Percentiles rank a stretch among this genome's conserved stretches.
Evolutionary conservation across 2,329 filamentous ascomycete genomes (phyloP).

Genomic region (Ascochyta viciae-villosae): DNA sequence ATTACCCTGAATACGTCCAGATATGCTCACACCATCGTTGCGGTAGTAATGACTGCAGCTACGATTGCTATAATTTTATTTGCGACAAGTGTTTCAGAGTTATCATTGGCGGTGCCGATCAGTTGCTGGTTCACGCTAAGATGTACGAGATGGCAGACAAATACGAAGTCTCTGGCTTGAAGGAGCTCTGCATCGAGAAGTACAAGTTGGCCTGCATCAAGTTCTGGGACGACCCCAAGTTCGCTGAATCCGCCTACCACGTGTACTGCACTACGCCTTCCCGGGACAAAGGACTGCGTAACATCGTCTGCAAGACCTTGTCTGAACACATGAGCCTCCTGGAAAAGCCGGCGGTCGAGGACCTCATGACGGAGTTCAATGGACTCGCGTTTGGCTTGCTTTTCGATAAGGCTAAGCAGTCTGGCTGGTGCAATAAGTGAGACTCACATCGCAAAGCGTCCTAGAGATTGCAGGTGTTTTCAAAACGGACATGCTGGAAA

Average conservation of each 20-base stretch:
- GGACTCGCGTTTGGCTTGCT: not conserved
- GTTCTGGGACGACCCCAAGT: constrained; percentile 26
- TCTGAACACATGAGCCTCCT: constrained; percentile 23
- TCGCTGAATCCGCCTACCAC: constrained; percentile 35
- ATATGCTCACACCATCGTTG: not conserved
- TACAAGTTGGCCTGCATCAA: constrained; percentile 8
- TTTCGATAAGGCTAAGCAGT: not conserved
- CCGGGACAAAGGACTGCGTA: constrained; percentile 36
- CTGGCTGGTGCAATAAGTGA: not conserved
- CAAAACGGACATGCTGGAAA: not conserved
- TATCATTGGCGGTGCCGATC: not conserved
- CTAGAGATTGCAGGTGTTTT: not conserved
- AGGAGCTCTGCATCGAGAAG: constrained; percentile 1
- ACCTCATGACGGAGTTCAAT: not conserved
- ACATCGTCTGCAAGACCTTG: constrained; percentile 35
- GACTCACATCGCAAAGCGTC: not conserved
- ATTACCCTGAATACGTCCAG: not conserved
- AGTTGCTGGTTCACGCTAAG: not conserved
- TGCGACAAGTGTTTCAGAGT: not conserved
- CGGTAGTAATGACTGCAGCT: not conserved
- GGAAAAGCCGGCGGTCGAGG: constrained; percentile 1
- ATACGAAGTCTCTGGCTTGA: not conserved
- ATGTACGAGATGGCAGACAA: not conserved
- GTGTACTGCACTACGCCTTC: constrained; percentile 32
- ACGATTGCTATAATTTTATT: not conserved